phyloP scores from a whole-genome alignment of 768 basidiomycete species.

The Mrakia hoshinonis region DNA sequence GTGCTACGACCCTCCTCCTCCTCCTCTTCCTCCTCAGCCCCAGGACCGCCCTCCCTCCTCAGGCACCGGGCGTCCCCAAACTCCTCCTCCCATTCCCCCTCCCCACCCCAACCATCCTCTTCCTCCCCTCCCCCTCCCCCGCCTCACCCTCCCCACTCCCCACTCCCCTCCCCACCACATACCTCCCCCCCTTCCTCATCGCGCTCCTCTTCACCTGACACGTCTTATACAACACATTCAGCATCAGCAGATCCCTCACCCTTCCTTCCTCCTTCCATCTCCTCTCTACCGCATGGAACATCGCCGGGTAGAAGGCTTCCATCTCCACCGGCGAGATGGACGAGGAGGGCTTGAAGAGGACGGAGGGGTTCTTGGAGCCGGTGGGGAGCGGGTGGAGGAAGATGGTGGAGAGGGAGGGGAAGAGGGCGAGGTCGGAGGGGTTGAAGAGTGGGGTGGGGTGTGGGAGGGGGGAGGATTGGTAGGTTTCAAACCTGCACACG shows the following conservation, averaged over 20 bases:
- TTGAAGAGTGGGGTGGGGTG: neutral
- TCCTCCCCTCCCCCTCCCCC: neutral
- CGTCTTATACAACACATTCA: slow-evolving; percentile 1
- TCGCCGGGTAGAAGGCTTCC: slow-evolving; percentile 3
- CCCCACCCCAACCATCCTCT: neutral
- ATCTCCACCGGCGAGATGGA: neutral
- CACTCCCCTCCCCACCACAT: neutral
- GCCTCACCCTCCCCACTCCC: neutral
- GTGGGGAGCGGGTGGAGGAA: neutral
- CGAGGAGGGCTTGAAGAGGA: neutral
- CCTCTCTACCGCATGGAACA: slow-evolving; percentile 10
- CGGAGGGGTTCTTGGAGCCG: neutral
- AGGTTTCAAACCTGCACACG: neutral
- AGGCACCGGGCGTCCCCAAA: too few relatives aligned
- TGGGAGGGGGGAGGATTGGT: neutral
- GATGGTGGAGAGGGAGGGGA: neutral
- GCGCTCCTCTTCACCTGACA: slow-evolving; percentile 7
- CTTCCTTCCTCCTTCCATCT: slow-evolving; percentile 8
- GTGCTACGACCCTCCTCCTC: too few relatives aligned
- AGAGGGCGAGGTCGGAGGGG: neutral
- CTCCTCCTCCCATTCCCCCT: neutral
- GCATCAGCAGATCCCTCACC: neutral
- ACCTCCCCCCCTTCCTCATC: slow-evolving; percentile 1
- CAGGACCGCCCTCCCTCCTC: too few relatives aligned
- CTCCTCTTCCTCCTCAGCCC: too few relatives aligned